These are phyloP conservation scores for Dactylella cylindrospora DNA, from an alignment of 2,329 filamentous ascomycete genomes.

Conservation along the genomic window DNA sequence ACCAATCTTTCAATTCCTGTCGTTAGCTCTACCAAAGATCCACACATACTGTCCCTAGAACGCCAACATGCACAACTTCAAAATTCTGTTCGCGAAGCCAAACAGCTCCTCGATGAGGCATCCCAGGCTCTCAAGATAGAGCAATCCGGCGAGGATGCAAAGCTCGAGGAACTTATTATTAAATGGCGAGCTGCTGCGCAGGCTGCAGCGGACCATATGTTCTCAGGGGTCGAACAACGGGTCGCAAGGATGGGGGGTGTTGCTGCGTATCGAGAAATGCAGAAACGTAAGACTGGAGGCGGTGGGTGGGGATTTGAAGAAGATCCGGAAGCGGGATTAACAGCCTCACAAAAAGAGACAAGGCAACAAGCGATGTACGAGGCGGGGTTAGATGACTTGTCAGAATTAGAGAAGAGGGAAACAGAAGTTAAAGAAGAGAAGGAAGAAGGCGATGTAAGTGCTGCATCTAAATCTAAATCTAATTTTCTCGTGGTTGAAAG, in stretches of 20 bases:
- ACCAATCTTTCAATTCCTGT: slow-evolving; percentile 20
- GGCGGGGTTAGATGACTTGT: slow-evolving; percentile 31
- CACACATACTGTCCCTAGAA: slow-evolving; percentile 34
- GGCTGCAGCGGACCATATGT: slow-evolving; percentile 47
- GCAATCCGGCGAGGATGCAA: slow-evolving; percentile 44
- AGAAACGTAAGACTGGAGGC: slow-evolving; percentile 20
- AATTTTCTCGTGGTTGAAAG: slow-evolving; percentile 5
- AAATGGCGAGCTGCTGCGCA: slow-evolving; percentile 46
- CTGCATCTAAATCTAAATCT: not conserved
- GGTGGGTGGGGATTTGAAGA: slow-evolving; percentile 31
- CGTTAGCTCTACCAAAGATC: slow-evolving; percentile 16
- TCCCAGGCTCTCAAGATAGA: slow-evolving; percentile 48
- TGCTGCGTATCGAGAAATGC: slow-evolving; percentile 24
- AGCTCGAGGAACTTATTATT: slow-evolving; percentile 46
- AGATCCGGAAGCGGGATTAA: slow-evolving; percentile 31
- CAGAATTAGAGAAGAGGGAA: slow-evolving; percentile 29
- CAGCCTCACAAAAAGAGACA: slow-evolving; percentile 27
- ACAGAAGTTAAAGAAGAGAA: slow-evolving; percentile 13
- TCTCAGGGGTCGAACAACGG: slow-evolving; percentile 45
- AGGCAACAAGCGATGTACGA: slow-evolving; percentile 35
- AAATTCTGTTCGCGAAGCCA: slow-evolving; percentile 28
- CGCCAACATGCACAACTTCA: slow-evolving; percentile 21
- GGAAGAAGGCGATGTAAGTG: slow-evolving; percentile 38
- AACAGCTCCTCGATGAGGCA: slow-evolving; percentile 43
- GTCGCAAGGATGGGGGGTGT: slow-evolving; percentile 47